Evolutionary conservation across 164 flowering plant genomes (phyloP).

Genomic region (Sextonia rubra): DNA sequence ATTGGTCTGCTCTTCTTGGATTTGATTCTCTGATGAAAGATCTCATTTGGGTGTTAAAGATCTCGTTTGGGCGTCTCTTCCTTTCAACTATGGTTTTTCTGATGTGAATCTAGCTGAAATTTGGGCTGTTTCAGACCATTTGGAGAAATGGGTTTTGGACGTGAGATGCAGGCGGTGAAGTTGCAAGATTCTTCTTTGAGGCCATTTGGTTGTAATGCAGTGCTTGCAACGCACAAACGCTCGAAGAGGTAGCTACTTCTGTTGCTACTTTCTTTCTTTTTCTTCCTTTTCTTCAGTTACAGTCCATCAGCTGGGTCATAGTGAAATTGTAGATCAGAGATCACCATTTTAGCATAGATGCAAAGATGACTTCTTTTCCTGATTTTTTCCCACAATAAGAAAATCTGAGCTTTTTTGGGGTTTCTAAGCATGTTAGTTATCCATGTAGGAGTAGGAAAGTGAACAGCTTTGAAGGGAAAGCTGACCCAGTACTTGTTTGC

Average conservation of each 20-base stretch:
- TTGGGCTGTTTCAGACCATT: constrained; percentile 25
- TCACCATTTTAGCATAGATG: not conserved
- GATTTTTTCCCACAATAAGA: not conserved
- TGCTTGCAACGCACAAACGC: constrained; percentile 36
- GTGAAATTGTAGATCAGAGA: not conserved
- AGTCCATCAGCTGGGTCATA: not conserved
- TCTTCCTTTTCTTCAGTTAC: not conserved
- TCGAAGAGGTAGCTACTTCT: constrained; percentile 38
- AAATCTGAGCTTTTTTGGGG: not conserved
- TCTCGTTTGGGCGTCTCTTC: constrained; percentile 10
- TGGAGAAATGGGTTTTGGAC: constrained; percentile 19
- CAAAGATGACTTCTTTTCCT: not conserved
- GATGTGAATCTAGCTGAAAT: constrained; percentile 19
- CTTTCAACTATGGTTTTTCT: not conserved
- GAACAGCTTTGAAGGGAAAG: not conserved
- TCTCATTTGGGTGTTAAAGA: constrained; percentile 17
- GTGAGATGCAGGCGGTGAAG: constrained; percentile 24
- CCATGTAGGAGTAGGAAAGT: not conserved
- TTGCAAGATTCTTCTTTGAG: constrained; percentile 30
- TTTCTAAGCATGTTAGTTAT: not conserved
- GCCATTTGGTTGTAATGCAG: constrained; percentile 30
- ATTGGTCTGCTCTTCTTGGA: constrained; percentile 6
- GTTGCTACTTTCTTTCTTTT: constrained; percentile 2
- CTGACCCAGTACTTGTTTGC: not conserved
- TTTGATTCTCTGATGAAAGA: constrained; percentile 7